phyloP scores from a whole-genome alignment of 2,329 filamentous ascomycete genomes.

The Pezicula carpinea region DNA sequence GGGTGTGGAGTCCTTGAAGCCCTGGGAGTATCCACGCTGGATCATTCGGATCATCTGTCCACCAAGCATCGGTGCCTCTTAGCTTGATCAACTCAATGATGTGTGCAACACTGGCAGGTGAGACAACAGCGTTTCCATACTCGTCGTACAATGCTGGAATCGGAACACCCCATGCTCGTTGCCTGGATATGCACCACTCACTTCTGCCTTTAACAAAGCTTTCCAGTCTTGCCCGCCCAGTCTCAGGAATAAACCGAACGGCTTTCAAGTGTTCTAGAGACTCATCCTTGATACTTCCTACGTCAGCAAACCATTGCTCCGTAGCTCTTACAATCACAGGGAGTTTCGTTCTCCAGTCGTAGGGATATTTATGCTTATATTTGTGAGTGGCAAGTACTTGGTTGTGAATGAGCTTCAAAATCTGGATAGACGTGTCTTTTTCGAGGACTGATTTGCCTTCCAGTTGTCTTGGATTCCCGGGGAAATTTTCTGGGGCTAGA shows the following conservation, averaged over 20 bases:
- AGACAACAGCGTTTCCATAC: slow-evolving; percentile 71
- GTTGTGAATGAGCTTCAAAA: slow-evolving; percentile 63
- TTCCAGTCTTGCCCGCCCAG: slow-evolving; percentile 68
- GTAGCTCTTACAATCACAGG: slow-evolving; percentile 90
- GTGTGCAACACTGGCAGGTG: slow-evolving; percentile 72
- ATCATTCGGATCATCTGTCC: slow-evolving; percentile 75
- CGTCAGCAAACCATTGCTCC: slow-evolving; percentile 96
- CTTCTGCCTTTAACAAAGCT: slow-evolving; percentile 83
- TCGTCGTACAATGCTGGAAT: slow-evolving; percentile 85
- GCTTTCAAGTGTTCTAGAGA: slow-evolving; percentile 65
- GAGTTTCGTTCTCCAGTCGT: slow-evolving; percentile 94
- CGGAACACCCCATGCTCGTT: slow-evolving; percentile 93
- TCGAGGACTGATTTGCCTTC: slow-evolving; percentile 67
- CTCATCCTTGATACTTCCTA: slow-evolving; percentile 71
- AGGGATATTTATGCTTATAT: slow-evolving; percentile 90
- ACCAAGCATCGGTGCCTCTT: slow-evolving; percentile 89
- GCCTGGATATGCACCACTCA: slow-evolving; percentile 97
- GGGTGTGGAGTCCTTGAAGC: slow-evolving; percentile 57
- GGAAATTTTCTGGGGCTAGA: slow-evolving; percentile 38
- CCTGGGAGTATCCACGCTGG: slow-evolving; percentile 68
- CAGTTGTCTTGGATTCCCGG: slow-evolving; percentile 62
- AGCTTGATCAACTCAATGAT: slow-evolving; percentile 75
- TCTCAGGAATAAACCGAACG: slow-evolving; percentile 75
- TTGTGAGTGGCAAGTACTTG: slow-evolving; percentile 65
- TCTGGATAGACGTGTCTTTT: slow-evolving; percentile 57